Evolutionary conservation across 768 basidiomycete species (phyloP).

Genomic region (Podaxis sp.): DNA sequence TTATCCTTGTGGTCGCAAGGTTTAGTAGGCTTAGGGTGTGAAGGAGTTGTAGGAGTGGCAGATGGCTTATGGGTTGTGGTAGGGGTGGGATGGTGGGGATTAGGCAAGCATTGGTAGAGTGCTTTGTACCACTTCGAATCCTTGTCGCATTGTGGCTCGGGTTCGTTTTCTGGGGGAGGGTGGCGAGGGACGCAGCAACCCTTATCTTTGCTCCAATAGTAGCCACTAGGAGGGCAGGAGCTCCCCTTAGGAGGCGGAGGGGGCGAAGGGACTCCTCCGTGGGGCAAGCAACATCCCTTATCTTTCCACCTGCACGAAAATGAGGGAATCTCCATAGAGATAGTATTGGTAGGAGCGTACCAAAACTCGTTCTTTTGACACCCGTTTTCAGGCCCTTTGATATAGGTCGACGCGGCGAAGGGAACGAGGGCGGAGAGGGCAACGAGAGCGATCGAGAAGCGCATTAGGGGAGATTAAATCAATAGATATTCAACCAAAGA

Average conservation of each 20-base stretch:
- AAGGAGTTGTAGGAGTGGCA: slow-evolving; percentile 31
- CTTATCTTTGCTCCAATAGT: slow-evolving; percentile 49
- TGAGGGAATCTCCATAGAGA: background rate
- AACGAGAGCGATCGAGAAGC: slow-evolving; percentile 5
- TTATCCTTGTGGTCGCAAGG: background rate
- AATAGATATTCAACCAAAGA: slow-evolving; percentile 3
- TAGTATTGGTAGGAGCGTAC: slow-evolving; percentile 19
- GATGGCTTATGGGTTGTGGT: slow-evolving; percentile 12
- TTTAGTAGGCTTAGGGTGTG: slow-evolving; percentile 31
- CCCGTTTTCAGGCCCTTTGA: slow-evolving; percentile 11
- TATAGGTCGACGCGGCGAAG: slow-evolving; percentile 4
- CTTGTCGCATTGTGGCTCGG: slow-evolving; percentile 50
- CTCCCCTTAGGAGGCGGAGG: slow-evolving; percentile 49
- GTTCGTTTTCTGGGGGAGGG: slow-evolving; percentile 36
- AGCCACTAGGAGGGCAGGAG: slow-evolving; percentile 43
- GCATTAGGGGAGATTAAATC: slow-evolving; percentile 8
- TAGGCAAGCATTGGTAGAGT: slow-evolving; percentile 41
- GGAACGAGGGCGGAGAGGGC: slow-evolving; percentile 12
- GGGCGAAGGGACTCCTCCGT: slow-evolving; percentile 37
- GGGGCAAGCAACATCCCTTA: slow-evolving; percentile 43
- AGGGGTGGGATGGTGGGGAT: slow-evolving; percentile 31
- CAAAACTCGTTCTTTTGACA: slow-evolving; percentile 32
- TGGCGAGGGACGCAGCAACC: slow-evolving; percentile 54
- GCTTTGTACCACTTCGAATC: slow-evolving; percentile 46
- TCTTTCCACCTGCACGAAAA: slow-evolving; percentile 29